These are phyloP conservation scores for Penicillium canariense DNA, from an alignment of 495 filamentous ascomycete species.

Conservation along the genomic window DNA sequence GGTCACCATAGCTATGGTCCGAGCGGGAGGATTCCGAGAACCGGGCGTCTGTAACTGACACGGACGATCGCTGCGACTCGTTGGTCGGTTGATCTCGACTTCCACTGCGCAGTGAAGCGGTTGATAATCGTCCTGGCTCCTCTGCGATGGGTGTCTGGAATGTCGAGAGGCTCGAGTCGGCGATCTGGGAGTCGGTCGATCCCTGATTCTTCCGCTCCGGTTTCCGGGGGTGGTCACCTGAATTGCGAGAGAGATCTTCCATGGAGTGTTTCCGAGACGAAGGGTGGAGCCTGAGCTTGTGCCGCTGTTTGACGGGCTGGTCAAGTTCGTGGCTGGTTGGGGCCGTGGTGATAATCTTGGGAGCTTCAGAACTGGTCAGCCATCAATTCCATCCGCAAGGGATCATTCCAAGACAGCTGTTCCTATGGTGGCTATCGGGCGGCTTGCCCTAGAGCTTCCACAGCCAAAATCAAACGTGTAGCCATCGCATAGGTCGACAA, in stretches of 20 bases:
- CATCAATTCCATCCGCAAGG: not conserved
- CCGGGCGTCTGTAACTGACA: conserved; percentile 69
- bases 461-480: no score
- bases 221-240: conserved; percentile 12
- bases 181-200: conserved; percentile 35
- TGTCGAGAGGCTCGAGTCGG: conserved; percentile 42
- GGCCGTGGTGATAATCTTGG: conserved; percentile 89
- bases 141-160: conserved; percentile 59
- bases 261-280: conserved; percentile 35
- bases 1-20: conserved; percentile 80
- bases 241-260: conserved; percentile 30
- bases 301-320: conserved; percentile 50
- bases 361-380: conserved; percentile 51
- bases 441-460: no score
- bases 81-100: conserved; percentile 62
- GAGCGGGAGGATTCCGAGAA: conserved; percentile 91
- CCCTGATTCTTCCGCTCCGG: conserved; percentile 26
- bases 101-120: conserved; percentile 44
- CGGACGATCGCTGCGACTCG: conserved; percentile 64
- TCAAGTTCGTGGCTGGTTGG: conserved; percentile 68
- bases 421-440: no score
- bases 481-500: not conserved
- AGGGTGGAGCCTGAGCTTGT: conserved; percentile 32
- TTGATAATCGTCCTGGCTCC: conserved; percentile 61
- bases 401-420: no score